phyloP scores from a whole-genome alignment of 768 basidiomycete species.

The Solioccasus polychromus region DNA sequence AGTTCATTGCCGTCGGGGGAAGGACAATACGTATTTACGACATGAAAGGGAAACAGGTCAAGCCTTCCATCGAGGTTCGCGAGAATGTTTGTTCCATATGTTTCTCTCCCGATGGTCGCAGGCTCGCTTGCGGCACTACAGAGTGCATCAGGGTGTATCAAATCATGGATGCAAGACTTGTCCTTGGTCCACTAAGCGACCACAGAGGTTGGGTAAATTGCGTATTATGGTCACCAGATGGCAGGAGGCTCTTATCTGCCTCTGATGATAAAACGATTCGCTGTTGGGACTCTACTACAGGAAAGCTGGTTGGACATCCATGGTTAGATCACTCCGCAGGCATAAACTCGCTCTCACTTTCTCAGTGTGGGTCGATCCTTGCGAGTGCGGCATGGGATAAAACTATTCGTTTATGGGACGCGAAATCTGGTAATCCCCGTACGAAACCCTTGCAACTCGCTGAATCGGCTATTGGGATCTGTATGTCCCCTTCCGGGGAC shows the following conservation, averaged over 20 bases:
- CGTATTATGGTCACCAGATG: conserved; percentile 9
- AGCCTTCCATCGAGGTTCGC: not conserved
- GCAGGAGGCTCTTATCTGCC: conserved; percentile 2
- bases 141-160: not conserved
- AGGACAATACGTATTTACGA: not conserved
- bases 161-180: not conserved
- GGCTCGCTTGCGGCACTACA: not conserved
- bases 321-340: not conserved
- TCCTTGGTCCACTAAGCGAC: not conserved
- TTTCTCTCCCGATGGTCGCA: conserved; percentile 1
- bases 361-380: conserved; percentile 4
- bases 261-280: not conserved
- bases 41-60: not conserved
- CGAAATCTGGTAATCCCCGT: not conserved
- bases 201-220: not conserved
- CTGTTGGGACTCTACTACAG: conserved; percentile 6
- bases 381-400: conserved; percentile 4
- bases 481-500: conserved; percentile 2
- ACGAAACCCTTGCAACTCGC: too few species aligned
- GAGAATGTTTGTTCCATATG: not conserved
- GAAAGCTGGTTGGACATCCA: not conserved
- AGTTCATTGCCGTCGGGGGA: not conserved
- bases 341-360: not conserved
- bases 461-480: too few species aligned
- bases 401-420: conserved; percentile 12